phyloP scores from a whole-genome alignment of 1,284 basidiomycete genomes.

The Ceratobasidium sp. region DNA sequence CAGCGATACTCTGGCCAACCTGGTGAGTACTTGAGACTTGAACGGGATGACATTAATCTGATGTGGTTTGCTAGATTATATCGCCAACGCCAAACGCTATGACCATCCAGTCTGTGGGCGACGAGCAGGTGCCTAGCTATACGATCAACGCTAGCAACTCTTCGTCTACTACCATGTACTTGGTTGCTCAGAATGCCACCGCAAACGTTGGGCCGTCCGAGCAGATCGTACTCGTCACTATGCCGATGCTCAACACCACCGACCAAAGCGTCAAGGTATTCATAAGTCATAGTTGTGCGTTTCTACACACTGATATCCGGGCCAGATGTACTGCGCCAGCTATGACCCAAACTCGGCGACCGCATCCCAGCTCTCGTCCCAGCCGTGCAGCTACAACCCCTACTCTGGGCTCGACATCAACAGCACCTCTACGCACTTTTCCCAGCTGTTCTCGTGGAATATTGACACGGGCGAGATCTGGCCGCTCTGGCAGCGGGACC shows the following conservation, averaged over 20 bases:
- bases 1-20: slow-evolving; percentile 22
- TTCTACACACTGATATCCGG: not conserved
- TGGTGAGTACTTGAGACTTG: slow-evolving; percentile 16
- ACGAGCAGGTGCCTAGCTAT: slow-evolving; percentile 26
- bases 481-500: slow-evolving; percentile 18
- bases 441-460: slow-evolving; percentile 35
- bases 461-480: slow-evolving; percentile 23
- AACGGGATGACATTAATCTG: not conserved
- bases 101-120: slow-evolving; percentile 17
- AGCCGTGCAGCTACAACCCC: slow-evolving; percentile 25
- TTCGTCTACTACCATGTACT: slow-evolving; percentile 34
- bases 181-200: slow-evolving; percentile 24
- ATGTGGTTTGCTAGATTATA: slow-evolving; percentile 14
- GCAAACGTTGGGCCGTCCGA: slow-evolving; percentile 27
- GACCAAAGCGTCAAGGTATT: slow-evolving; percentile 24
- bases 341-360: slow-evolving; percentile 18
- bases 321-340: slow-evolving; percentile 31
- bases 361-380: slow-evolving; percentile 26
- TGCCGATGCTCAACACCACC: slow-evolving; percentile 22
- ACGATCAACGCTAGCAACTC: slow-evolving; percentile 36
- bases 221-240: slow-evolving; percentile 23
- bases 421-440: slow-evolving; percentile 29
- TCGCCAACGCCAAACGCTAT: slow-evolving; percentile 15
- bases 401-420: slow-evolving; percentile 32
- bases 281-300: not conserved